Evolutionary conservation across 345 rosid genomes (phyloP), one percentile per base, ranked within the genome.

Genomic region (Conringia planisiliqua): DNA sequence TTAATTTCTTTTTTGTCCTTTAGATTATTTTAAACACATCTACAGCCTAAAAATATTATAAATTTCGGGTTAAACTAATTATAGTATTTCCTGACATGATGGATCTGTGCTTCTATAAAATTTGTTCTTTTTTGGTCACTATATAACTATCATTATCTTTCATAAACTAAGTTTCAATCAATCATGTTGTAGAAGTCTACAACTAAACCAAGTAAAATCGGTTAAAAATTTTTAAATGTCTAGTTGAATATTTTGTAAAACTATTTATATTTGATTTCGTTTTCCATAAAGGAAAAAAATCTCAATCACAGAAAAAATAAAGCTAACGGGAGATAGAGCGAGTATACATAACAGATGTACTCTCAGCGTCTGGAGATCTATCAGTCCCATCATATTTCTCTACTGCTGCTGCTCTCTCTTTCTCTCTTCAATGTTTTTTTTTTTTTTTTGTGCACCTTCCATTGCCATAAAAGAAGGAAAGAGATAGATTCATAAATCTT

Each of bases 271-370:
- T 33, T 33, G 24, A n/a, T n/a, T n/a, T n/a, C 32, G 32, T 29
- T 29, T 4, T 29, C 4, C 0, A 29, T 22, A 30, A 30, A 30
- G 6, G 6, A 4, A 30, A 0, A 30, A 30, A 30, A 30, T 30
- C 6, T 30, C 27, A 48, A 48, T 13, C 56, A 22, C 30, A 51
- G 30, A 4, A 51, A 51, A 36, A 67, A 55, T 46, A 2, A 58
- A 33, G 57, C 48, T 0, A 58, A 75, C 20, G 68, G 62, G 4
- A 8, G 44, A 67, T 2, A 57, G 62, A 10, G 78, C 73, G 62
- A 75, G 68, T 59, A 44, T 10, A 38, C 3, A 57, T 6, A 10
- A 32, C 10, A 39, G 8, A 40, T 6, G 17, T 67, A 74, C 55
- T 67, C 67, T 18, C 78, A 66, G 66, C 72, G 29, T 32, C 39